Conservation (phyloP, 2,329 filamentous ascomycete genomes). For the Hymenoscyphus fructigenus region DNA sequence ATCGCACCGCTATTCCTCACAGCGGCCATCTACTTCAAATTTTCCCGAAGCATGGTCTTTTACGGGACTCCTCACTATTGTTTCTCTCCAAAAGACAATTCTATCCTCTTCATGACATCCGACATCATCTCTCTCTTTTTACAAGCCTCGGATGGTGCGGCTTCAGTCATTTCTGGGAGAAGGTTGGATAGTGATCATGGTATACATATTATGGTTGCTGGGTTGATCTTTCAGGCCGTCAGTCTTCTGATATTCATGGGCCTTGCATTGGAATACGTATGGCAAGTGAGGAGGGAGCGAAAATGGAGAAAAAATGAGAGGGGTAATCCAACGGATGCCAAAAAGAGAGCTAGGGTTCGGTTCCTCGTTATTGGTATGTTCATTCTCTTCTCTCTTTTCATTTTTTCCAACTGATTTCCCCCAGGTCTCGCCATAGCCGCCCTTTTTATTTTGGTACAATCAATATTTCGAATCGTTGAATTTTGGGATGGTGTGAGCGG, state of each 20-base stretch:
- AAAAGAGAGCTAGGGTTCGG: not conserved
- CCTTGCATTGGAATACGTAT: slow-evolving; percentile 22
- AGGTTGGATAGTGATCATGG: slow-evolving; percentile 26
- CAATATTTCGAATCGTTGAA: slow-evolving; percentile 56
- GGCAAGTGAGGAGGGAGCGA: slow-evolving; percentile 14
- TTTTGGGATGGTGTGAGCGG: slow-evolving; percentile 53
- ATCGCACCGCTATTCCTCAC: slow-evolving; percentile 49
- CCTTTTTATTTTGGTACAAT: slow-evolving; percentile 49
- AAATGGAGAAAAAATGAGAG: not conserved
- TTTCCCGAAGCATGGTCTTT: slow-evolving; percentile 53
- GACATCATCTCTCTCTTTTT: slow-evolving; percentile 58
- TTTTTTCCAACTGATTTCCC: slow-evolving; percentile 29
- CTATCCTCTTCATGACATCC: slow-evolving; percentile 46
- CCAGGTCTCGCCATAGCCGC: slow-evolving; percentile 35
- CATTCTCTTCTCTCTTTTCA: not conserved
- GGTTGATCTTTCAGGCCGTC: slow-evolving; percentile 41
- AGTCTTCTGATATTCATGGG: slow-evolving; percentile 35
- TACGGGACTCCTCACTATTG: slow-evolving; percentile 51
- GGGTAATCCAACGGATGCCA: not conserved
- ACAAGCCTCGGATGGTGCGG: slow-evolving; percentile 56
- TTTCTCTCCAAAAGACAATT: slow-evolving; percentile 50
- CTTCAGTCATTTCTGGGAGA: slow-evolving; percentile 48
- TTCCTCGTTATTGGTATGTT: not conserved
- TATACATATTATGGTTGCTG: slow-evolving; percentile 42
- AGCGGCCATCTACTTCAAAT: slow-evolving; percentile 53